phyloP scores from a whole-genome alignment of 1,284 basidiomycete genomes.

The Caloboletus firmus region DNA sequence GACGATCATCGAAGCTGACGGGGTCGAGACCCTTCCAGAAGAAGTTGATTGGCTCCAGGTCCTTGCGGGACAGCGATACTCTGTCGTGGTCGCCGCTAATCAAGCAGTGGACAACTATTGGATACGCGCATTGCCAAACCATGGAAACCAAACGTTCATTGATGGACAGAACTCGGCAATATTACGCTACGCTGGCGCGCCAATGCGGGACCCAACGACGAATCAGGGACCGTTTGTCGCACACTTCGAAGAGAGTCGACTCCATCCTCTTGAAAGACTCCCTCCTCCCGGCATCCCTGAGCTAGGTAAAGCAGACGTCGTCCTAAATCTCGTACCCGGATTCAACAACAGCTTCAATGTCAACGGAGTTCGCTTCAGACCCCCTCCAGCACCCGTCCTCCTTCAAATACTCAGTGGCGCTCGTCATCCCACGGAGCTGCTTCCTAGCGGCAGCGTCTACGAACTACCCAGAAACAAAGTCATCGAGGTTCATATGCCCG shows the following conservation, averaged over 20 bases:
- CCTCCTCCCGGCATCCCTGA: conserved; percentile 35
- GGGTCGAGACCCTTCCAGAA: conserved; percentile 41
- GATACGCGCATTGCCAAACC: conserved; percentile 32
- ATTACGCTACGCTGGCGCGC: conserved; percentile 45
- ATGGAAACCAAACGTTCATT: conserved; percentile 25
- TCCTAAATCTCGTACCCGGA: conserved; percentile 32
- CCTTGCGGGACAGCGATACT: conserved; percentile 40
- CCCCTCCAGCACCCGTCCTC: conserved; percentile 47
- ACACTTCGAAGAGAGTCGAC: conserved; percentile 34
- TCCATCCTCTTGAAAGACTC: conserved; percentile 30
- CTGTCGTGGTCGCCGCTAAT: conserved; percentile 38
- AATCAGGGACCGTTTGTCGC: conserved; percentile 9
- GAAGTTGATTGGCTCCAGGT: conserved; percentile 37
- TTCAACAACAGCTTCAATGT: conserved; percentile 32
- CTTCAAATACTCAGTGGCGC: conserved; percentile 54
- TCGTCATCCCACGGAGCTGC: conserved; percentile 41
- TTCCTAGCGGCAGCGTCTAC: conserved; percentile 47
- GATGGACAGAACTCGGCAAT: conserved; percentile 44
- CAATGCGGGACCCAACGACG: conserved; percentile 36
- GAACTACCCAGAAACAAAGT: conserved; percentile 46
- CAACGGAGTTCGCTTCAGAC: conserved; percentile 37
- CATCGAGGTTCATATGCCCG: conserved; percentile 43
- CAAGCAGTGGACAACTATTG: conserved; percentile 38
- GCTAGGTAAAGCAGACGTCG: conserved; percentile 39
- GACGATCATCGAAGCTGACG: conserved; percentile 55